Percentiles rank a stretch among this genome's conserved stretches.
phyloP scores from a whole-genome alignment of 2,329 filamentous ascomycete species.

The Thielaviopsis populi region DNA sequence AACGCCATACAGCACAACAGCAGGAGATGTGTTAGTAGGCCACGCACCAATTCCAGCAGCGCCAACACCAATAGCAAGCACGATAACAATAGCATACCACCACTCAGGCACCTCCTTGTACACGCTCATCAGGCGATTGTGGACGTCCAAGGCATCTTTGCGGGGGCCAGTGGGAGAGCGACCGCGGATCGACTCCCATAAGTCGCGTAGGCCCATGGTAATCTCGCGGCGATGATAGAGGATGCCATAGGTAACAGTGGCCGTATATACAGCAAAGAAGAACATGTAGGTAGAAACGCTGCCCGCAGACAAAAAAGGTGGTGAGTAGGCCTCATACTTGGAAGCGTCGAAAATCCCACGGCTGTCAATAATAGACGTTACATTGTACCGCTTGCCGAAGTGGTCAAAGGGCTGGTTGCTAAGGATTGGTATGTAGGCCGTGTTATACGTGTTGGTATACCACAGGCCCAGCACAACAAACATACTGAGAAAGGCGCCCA shows the following conservation, averaged over 20 bases:
- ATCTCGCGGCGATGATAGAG: constrained; percentile 40
- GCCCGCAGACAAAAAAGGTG: constrained; percentile 35
- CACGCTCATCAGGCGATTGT: constrained; percentile 22
- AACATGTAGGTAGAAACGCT: constrained; percentile 39
- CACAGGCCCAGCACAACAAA: constrained; percentile 42
- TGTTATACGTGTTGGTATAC: constrained; percentile 44
- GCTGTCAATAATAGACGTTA: constrained; percentile 29
- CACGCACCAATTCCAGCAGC: constrained; percentile 33
- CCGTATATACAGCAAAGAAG: constrained; percentile 41
- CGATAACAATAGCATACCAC: constrained; percentile 35
- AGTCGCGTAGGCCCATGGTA: constrained; percentile 32
- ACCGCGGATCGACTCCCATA: constrained; percentile 32
- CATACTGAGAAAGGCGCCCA: constrained; percentile 40
- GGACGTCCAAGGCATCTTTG: constrained; percentile 23
- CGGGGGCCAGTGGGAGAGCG: constrained; percentile 19
- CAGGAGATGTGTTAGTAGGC: constrained; percentile 36
- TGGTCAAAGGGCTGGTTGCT: constrained; percentile 37
- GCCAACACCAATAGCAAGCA: constrained; percentile 31
- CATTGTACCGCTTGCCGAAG: constrained; percentile 33
- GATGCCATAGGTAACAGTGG: constrained; percentile 34
- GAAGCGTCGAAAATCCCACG: constrained; percentile 31
- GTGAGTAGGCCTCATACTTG: constrained; percentile 36
- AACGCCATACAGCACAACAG: constrained; percentile 37
- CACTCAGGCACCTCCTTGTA: constrained; percentile 36
- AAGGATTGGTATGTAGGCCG: constrained; percentile 39